A percentile compares a stretch with the other conserved stretches of the same genome.
phyloP scores from a whole-genome alignment of 345 rosid species.

The Camelina sativa region DNA sequence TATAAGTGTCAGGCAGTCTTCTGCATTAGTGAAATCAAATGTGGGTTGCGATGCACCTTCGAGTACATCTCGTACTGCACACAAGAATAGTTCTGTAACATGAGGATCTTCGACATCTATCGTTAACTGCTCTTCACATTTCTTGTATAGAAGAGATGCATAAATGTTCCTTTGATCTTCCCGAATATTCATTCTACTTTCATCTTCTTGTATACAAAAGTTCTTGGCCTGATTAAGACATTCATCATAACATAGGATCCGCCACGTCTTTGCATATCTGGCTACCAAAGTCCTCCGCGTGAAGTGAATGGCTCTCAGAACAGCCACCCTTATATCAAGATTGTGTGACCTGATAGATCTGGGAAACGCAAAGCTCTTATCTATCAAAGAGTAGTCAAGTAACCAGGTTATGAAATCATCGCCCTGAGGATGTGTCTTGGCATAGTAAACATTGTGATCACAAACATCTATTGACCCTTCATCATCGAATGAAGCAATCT shows the following conservation, averaged over 20 bases:
- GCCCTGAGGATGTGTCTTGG: conserved; percentile 36
- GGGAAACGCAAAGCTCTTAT: conserved; percentile 8
- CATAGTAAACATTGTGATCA: conserved; percentile 24
- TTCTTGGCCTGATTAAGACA: background rate
- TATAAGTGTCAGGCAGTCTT: background rate
- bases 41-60: conserved; percentile 7
- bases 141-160: conserved; percentile 19
- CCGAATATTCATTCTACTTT: background rate
- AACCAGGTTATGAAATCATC: conserved; percentile 36
- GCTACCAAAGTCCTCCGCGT: background rate
- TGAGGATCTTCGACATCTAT: background rate
- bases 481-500: conserved; percentile 37
- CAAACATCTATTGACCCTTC: conserved; percentile 25
- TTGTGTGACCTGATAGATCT: conserved; percentile 30
- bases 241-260: background rate
- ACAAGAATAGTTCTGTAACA: background rate
- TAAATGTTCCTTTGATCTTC: conserved; percentile 21
- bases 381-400: conserved; percentile 3
- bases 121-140: background rate
- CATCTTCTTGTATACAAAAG: conserved; percentile 4
- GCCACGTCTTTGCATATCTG: conserved; percentile 6
- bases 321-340: conserved; percentile 33
- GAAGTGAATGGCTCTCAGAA: conserved; percentile 24
- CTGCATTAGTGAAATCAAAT: background rate
- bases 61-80: conserved; percentile 24